Base-by-base conservation (phyloP, 1,284 basidiomycete genomes). In the Trichosporon sp. region DNA sequence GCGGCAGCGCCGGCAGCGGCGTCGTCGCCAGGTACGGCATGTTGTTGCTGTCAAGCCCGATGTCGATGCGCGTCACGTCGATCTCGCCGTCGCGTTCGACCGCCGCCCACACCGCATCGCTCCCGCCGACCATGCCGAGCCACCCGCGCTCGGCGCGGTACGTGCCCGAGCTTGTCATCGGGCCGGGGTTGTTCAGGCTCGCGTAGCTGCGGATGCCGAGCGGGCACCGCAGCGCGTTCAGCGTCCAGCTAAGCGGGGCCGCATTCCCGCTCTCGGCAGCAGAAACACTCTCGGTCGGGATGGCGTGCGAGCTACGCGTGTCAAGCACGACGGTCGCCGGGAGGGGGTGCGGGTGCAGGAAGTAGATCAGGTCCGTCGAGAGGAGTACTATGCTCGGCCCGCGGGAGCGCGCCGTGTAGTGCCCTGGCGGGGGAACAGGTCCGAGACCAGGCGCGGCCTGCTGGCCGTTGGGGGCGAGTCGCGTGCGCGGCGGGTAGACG, bases 101-200 rank as follows among this genome's bases (percentile, higher is more conserved):
- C 0, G 73, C 79, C 0, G 74, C 72, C 80, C 80, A 82, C 3
- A 79, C 75, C 9, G 75, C 78, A 25, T 76, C 66, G 66, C 73
- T 75, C 1, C 73, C 76, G 4, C 66, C 66, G 9, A 79, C 75
- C 42, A 75, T 65, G 1, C 75, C 77, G 51, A 78, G 70, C 80
- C 80, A 82, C 0, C 78, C 80, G 32, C 71, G 71, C 38, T 71
- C 62, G 11, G 72, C 72, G 13, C 64, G 63, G 44, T 58, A 66
- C 7, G 42, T 38, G 11, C 29, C 18, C 18, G 56, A 32, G n/a
- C 51, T 44, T 2, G 31, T 62, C 21, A 53, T 29, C 0, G 68
- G 70, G 1, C 66, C 70, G 0, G 66, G 64, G 38, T 67, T 71
- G 31, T 68, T 67, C 8, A 71, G 68, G 60, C 69, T 70, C 5